Percentiles rank a stretch among this genome's conserved stretches.
Evolutionary conservation across 192 early-diverging fungal genomes (phyloP).

Genomic region (Rhizophagus sp.): DNA sequence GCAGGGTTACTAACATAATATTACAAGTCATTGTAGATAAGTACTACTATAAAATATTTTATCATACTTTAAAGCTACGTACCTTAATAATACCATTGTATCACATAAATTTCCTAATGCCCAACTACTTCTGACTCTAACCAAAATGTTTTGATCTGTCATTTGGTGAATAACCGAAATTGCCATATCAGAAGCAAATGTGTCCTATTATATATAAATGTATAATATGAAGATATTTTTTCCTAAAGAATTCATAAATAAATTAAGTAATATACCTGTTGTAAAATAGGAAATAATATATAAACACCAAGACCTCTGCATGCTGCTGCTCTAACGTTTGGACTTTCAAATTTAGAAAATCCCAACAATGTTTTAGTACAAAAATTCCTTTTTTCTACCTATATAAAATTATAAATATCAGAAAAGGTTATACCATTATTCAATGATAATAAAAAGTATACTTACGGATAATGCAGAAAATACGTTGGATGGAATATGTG

Average conservation of each 20-base stretch:
- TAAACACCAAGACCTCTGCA: conserved; percentile 68
- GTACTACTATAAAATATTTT: neutral
- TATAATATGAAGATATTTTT: neutral
- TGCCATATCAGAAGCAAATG: conserved; percentile 59
- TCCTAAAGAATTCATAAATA: neutral
- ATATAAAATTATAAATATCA: neutral
- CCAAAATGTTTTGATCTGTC: conserved; percentile 55
- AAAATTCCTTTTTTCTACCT: conserved; percentile 10
- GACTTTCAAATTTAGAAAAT: conserved; percentile 53
- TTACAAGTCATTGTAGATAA: neutral
- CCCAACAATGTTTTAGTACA: conserved; percentile 47
- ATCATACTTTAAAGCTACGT: neutral
- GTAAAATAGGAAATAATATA: conserved; percentile 54
- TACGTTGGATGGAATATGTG: conserved; percentile 37
- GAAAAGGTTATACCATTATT: neutral
- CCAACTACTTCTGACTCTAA: conserved; percentile 73
- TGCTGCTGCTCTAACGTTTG: conserved; percentile 58
- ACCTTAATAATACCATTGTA: conserved; percentile 51
- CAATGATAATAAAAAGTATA: neutral
- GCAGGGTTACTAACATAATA: neutral
- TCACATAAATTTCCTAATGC: conserved; percentile 76
- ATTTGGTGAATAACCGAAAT: conserved; percentile 48
- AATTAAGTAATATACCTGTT: conserved; percentile 44
- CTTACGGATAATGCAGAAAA: conserved; percentile 49
- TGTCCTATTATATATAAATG: conserved; percentile 45